Evolutionary conservation across 1,284 basidiomycete genomes (phyloP), one percentile per base, ranked within the genome.

Genomic region (Coniferiporia weirii): DNA sequence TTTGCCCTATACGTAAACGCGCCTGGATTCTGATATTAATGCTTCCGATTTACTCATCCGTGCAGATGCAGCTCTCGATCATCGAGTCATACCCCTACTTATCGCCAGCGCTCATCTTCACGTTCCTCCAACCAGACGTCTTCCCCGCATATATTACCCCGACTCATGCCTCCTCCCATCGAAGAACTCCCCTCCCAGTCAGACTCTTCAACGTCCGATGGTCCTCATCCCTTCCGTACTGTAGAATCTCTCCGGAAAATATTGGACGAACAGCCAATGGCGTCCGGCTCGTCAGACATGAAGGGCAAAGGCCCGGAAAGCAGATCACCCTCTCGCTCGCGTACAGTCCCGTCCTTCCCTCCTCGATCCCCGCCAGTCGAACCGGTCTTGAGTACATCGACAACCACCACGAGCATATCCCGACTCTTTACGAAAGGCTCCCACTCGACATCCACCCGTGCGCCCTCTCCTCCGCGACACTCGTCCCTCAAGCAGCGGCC

Each of bases 361-460:
- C 70, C 73, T 15, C 64, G 73, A 20, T 76, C 81, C 2, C 83
- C 86, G 0, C 72, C 77, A 4, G 80, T 82, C 1, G 70, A 70
- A 2, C 75, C 85, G 3, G 71, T 77, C 22, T 75, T 80, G 5
- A 76, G 79, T 27, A 85, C 84, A 1, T 87, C 85, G 3, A 87
- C 76, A 5, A 84, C 89, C 0, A 91, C 88, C 0, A 88, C 88
- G 0, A 85, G 83, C 44, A 76, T 91, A 54, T 89, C 87, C 15
- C 76, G 84, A 13, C 76, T 90, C n/a, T 87, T 85, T 64, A 87
- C 87, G 0, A 65, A 48, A 64, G 70, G 59, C 12, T 61, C 63
- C 34, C 83, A 86, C 68, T 75, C 81, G 5, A 76, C 81, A 36
- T 85, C 84, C 4, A 81, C 84, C 4, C 75, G 79, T 3, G 71